Conservation (phyloP, 2,329 filamentous ascomycete genomes). For the Akanthomyces uredinophilus region DNA sequence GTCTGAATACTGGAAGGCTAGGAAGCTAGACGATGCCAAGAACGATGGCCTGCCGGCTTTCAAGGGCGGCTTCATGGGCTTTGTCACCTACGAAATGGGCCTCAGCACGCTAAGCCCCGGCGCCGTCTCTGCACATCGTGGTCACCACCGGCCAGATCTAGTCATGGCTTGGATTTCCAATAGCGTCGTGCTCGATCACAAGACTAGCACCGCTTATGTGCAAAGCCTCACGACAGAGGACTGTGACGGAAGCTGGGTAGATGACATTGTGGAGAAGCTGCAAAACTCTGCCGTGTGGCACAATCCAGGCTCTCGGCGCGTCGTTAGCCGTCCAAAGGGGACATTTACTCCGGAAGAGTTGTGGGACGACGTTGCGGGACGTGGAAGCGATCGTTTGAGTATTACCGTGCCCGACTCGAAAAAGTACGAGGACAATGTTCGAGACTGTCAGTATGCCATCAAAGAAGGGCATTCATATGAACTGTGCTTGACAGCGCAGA, state of each 20-base stretch:
- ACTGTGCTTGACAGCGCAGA: constrained; percentile 75
- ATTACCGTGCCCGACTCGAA: constrained; percentile 38
- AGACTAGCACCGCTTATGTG: constrained; percentile 54
- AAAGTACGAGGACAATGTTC: constrained; percentile 63
- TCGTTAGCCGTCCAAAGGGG: constrained; percentile 1
- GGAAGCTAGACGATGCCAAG: constrained; percentile 20
- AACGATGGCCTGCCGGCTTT: constrained; percentile 47
- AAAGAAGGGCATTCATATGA: constrained; percentile 79
- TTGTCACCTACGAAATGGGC: constrained; percentile 79
- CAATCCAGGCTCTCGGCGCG: constrained; percentile 14
- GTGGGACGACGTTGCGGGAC: constrained; percentile 15
- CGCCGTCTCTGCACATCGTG: constrained; percentile 23
- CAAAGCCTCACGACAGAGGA: constrained; percentile 41
- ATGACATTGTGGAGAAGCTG: constrained; percentile 26
- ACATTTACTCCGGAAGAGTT: constrained; percentile 11
- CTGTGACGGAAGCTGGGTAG: constrained; percentile 29
- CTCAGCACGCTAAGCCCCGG: constrained; percentile 38
- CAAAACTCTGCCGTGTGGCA: constrained; percentile 30
- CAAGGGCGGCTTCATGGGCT: constrained; percentile 79
- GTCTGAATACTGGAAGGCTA: constrained; percentile 37
- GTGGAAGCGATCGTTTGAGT: constrained; percentile 16
- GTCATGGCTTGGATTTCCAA: constrained; percentile 71
- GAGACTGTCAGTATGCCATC: constrained; percentile 64
- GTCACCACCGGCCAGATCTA: constrained; percentile 57
- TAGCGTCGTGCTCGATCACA: constrained; percentile 73